A percentile compares a stretch with the other conserved stretches of the same genome.
phyloP scores from a whole-genome alignment of 306 rosid genomes.

The Cicer yamashitae region DNA sequence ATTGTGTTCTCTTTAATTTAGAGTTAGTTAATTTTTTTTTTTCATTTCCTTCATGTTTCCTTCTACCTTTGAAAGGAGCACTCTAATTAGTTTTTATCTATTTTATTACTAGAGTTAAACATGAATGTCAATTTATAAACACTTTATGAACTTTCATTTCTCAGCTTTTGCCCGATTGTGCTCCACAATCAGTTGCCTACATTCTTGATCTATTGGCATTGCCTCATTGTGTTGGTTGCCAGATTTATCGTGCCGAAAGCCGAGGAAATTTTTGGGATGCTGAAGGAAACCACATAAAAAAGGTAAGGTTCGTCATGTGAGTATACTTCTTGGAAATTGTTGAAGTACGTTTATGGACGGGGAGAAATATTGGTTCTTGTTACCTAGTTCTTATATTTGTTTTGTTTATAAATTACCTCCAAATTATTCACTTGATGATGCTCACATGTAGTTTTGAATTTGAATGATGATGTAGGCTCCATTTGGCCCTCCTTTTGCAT shows the following conservation, averaged over 20 bases:
- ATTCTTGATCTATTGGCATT: constrained; percentile 71
- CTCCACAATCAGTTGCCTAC: constrained; percentile 78
- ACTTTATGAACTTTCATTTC: constrained; percentile 37
- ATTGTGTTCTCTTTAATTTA: not conserved
- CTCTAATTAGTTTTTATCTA: not conserved
- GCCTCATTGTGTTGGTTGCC: constrained; percentile 81
- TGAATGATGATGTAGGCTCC: constrained; percentile 49
- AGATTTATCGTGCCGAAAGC: constrained; percentile 80
- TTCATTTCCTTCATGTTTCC: too few relatives aligned
- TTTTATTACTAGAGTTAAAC: constrained; percentile 15
- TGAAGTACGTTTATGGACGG: too few relatives aligned
- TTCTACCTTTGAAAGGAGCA: not conserved
- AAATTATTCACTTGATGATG: not conserved
- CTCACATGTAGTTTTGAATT: constrained; percentile 25
- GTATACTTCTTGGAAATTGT: not conserved
- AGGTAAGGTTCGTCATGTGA: constrained; percentile 54
- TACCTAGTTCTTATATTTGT: too few relatives aligned
- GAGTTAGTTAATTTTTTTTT: too few relatives aligned
- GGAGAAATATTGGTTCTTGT: too few relatives aligned
- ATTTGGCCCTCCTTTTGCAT: constrained; percentile 59
- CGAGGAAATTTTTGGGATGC: constrained; percentile 76
- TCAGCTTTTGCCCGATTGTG: constrained; percentile 92
- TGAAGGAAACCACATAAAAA: constrained; percentile 72
- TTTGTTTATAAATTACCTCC: too few relatives aligned
- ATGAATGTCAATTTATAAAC: constrained; percentile 18